Conservation (phyloP, 257 asterid genomes). For the Ehretia macrophylla region DNA sequence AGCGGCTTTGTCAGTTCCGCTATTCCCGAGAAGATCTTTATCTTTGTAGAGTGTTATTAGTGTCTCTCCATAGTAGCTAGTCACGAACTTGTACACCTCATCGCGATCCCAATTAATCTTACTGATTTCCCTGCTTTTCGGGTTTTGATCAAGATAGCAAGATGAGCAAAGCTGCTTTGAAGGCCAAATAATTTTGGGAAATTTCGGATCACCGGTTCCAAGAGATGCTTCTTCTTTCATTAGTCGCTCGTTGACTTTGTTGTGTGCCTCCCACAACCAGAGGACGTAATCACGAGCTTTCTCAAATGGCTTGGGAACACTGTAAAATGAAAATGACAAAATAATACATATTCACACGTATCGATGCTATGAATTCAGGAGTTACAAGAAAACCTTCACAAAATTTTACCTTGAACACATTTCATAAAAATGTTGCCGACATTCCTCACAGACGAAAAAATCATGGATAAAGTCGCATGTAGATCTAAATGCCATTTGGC, state of each 20-base stretch:
- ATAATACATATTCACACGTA: neutral
- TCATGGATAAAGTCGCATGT: constrained; percentile 68
- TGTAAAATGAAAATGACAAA: constrained; percentile 19
- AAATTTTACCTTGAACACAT: constrained; percentile 80
- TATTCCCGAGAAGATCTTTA: constrained; percentile 40
- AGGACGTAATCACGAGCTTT: constrained; percentile 61
- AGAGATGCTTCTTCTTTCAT: constrained; percentile 67
- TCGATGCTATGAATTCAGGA: constrained; percentile 4
- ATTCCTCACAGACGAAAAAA: constrained; percentile 89
- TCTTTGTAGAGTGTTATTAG: constrained; percentile 48
- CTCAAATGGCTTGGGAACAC: constrained; percentile 69
- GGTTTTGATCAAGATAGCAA: constrained; percentile 40
- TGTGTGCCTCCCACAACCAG: constrained; percentile 94
- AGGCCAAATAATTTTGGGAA: constrained; percentile 82
- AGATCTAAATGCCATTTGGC: constrained; percentile 65
- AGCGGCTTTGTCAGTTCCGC: constrained; percentile 9
- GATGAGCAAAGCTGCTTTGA: constrained; percentile 71
- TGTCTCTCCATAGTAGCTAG: constrained; percentile 54
- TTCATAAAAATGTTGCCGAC: constrained; percentile 75
- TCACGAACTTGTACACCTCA: constrained; percentile 61
- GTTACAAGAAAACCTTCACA: neutral
- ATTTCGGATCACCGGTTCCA: constrained; percentile 69
- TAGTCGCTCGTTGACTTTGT: constrained; percentile 74
- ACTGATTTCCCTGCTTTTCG: constrained; percentile 7
- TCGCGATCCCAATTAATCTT: constrained; percentile 50